Evolutionary conservation across 2,329 filamentous ascomycete species (phyloP), one percentile per base, ranked within the genome.

Genomic region (Didymellaceae sp.): DNA sequence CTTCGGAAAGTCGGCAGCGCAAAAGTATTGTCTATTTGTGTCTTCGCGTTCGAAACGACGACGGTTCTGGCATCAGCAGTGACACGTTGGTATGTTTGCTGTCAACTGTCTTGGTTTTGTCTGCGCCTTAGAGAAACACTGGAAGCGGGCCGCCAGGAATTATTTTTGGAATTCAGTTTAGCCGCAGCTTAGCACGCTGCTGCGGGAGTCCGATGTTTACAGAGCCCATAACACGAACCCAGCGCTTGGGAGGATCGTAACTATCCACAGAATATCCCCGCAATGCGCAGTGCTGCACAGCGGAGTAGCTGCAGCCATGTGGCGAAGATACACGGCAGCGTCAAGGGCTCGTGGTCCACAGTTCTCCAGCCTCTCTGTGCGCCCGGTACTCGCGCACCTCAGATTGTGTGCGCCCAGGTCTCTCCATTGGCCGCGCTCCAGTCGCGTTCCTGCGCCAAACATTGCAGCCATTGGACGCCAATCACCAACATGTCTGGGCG

Each of bases 141-240:
- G 42, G 45, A 44, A 38, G 39, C 50, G 44, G 50, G 20, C 50
- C 50, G 44, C 45, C 47, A 54, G 5, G 44, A 50, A 45, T n/a
- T 62, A 63, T 59, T 59, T 61, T 62, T 63, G 59, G 57, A 60
- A 35, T 3, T 14, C 37, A 31, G 6, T 42, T 42, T 45, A 52
- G 32, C 48, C 48, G 52, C 57, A 58, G 60, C 56, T 59, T 63
- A 54, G 56, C 54, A 48, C 37, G 18, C 32, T 53, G 53, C 49
- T 24, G 42, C 26, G 26, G 20, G 43, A 38, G 21, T 41, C 43
- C 32, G 37, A 18, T 39, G 25, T 28, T 22, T 38, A 30, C 45
- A 41, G 37, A 42, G 48, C 24, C 26, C 25, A 25, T 26, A 42
- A 17, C 31, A 42, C 26, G 41, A 41, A 30, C 37, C 41, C 31